phyloP scores from a whole-genome alignment of 1,284 basidiomycete species.

The Singerocomus inundabilis region DNA sequence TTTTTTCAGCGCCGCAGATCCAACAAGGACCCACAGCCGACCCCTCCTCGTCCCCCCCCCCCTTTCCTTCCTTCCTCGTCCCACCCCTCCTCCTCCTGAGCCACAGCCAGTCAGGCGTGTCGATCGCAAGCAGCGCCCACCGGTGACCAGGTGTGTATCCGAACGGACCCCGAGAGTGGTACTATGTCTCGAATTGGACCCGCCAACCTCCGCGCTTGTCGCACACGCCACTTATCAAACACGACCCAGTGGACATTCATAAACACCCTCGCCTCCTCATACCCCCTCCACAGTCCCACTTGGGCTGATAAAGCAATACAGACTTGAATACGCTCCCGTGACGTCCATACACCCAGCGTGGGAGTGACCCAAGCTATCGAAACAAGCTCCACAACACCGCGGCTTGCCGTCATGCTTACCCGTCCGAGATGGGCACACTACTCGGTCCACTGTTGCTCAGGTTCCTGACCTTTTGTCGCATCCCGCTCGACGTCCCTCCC shows the following conservation, averaged over 20 bases:
- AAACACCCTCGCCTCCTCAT: not conserved
- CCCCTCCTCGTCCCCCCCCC: no score
- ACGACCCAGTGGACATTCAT: not conserved
- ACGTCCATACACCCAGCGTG: constrained; percentile 20
- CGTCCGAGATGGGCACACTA: constrained; percentile 22
- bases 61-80: no score
- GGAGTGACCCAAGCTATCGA: no score
- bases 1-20: no score
- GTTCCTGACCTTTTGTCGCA: constrained; percentile 45
- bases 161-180: not conserved
- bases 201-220: constrained; percentile 34
- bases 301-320: constrained; percentile 1
- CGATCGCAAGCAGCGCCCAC: no score
- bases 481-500: constrained; percentile 22
- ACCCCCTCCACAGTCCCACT: not conserved
- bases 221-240: constrained; percentile 34
- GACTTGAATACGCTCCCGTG: constrained; percentile 5
- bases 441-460: constrained; percentile 39
- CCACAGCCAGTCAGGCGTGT: no score
- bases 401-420: constrained; percentile 25
- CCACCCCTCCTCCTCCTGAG: no score
- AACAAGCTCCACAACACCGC: no score
- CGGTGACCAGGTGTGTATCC: no score
- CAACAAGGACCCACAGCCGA: no score
- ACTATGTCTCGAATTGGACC: constrained; percentile 32